phyloP scores from a whole-genome alignment of 2,329 filamentous ascomycete species.

The Neonectria punicea region DNA sequence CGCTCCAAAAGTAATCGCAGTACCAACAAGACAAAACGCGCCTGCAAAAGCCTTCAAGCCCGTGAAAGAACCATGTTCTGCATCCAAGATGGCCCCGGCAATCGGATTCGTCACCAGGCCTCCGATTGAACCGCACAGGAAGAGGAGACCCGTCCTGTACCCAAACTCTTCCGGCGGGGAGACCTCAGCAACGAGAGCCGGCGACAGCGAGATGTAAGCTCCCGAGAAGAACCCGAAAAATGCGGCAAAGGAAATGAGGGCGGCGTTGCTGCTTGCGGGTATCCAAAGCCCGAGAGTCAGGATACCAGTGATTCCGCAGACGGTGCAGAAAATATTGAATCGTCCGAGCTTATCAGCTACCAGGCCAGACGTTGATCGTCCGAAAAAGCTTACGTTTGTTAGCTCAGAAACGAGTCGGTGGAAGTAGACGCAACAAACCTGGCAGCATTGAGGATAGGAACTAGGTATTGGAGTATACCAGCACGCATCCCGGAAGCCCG shows the following conservation, averaged over 20 bases:
- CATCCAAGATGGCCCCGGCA: constrained; percentile 56
- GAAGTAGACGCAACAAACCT: neutral
- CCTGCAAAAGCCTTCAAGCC: constrained; percentile 51
- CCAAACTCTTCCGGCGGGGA: constrained; percentile 41
- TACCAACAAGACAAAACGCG: constrained; percentile 33
- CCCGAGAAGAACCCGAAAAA: constrained; percentile 57
- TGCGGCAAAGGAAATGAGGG: constrained; percentile 52
- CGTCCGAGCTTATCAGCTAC: constrained; percentile 50
- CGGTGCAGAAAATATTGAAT: constrained; percentile 57
- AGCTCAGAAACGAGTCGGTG: neutral
- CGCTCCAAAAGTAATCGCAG: constrained; percentile 17
- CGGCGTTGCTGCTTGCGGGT: constrained; percentile 44
- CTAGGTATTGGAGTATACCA: constrained; percentile 47
- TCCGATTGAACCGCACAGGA: constrained; percentile 64
- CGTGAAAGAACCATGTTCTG: constrained; percentile 41
- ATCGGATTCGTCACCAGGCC: constrained; percentile 69
- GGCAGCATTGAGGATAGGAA: constrained; percentile 53
- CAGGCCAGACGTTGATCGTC: constrained; percentile 48
- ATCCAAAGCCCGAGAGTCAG: constrained; percentile 57
- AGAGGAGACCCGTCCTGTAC: constrained; percentile 51
- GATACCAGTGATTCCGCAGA: constrained; percentile 54
- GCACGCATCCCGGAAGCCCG: constrained; percentile 42
- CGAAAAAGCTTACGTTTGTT: constrained; percentile 45
- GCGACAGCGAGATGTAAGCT: constrained; percentile 53
- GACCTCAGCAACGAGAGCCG: constrained; percentile 55